Conservation (phyloP, 1,139 yeast genomes). For the Geotrichum cucujoidarum region DNA sequence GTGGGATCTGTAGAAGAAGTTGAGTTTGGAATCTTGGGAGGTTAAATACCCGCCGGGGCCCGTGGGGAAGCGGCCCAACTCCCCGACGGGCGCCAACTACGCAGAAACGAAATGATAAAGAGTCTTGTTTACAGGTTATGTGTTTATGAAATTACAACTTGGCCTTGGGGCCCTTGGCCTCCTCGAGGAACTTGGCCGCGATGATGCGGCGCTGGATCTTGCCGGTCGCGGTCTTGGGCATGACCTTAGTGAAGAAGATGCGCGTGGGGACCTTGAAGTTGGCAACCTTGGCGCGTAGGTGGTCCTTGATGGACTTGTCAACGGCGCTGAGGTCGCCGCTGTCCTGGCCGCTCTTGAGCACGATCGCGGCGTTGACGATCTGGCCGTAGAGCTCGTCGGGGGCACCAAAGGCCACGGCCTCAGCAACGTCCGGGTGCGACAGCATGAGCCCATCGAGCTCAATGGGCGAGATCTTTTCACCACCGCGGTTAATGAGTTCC, state of each 20-base stretch:
- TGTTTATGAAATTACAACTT: slow-evolving; percentile 28
- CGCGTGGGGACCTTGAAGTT: slow-evolving; percentile 54
- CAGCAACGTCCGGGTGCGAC: slow-evolving; percentile 52
- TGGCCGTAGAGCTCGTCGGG: slow-evolving; percentile 62
- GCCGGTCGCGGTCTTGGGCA: slow-evolving; percentile 71
- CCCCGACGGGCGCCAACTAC: not conserved
- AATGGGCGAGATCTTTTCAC: slow-evolving; percentile 65
- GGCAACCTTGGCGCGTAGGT: slow-evolving; percentile 44
- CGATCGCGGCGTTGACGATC: slow-evolving; percentile 61
- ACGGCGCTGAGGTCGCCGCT: slow-evolving; percentile 24
- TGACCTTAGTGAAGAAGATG: slow-evolving; percentile 51
- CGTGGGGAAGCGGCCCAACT: not conserved
- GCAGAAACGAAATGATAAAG: not conserved
- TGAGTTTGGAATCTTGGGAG: not conserved
- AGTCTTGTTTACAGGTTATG: no score
- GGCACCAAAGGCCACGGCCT: slow-evolving; percentile 65
- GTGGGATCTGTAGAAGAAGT: not conserved
- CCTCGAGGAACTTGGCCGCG: slow-evolving; percentile 40
- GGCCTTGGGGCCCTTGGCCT: slow-evolving; percentile 26
- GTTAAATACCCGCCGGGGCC: not conserved
- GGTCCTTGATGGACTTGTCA: slow-evolving; percentile 45
- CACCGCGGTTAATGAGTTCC: slow-evolving; percentile 64
- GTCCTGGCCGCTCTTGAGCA: slow-evolving; percentile 41
- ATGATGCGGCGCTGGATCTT: slow-evolving; percentile 61
- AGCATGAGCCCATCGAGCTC: slow-evolving; percentile 57